Percentiles rank a stretch among this genome's conserved stretches.
Conservation (phyloP, 192 early-diverging fungal species). For the Jimgerdemannia flammicorona region DNA sequence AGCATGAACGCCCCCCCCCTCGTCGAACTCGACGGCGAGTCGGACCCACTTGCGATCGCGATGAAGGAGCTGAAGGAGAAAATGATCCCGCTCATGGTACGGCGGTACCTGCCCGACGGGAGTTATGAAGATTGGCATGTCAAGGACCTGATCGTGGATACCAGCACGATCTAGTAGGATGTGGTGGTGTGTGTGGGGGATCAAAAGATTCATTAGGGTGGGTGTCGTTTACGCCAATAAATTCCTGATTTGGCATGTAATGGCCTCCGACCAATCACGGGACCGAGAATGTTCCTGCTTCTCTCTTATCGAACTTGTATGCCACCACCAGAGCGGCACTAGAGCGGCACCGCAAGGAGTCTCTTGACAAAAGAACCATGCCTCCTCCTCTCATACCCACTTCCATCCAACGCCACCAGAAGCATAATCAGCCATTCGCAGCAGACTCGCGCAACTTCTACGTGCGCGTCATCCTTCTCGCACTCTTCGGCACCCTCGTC, state of each 20-base stretch:
- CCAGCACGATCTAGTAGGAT: too few species aligned
- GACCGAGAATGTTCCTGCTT: too few species aligned
- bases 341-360: too few species aligned
- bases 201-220: too few species aligned
- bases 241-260: too few species aligned
- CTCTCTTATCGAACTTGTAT: too few species aligned
- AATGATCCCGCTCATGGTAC: slow-evolving; percentile 90
- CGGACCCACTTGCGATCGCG: slow-evolving; percentile 92
- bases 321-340: too few species aligned
- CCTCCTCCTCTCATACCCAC: not conserved
- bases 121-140: slow-evolving; percentile 95
- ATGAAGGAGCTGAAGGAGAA: slow-evolving; percentile 90
- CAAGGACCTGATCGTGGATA: slow-evolving; percentile 77
- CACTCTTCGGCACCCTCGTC: not conserved
- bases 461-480: not conserved
- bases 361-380: not conserved
- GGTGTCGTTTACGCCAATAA: too few species aligned
- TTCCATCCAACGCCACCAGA: not conserved
- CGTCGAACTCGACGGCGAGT: slow-evolving; percentile 90
- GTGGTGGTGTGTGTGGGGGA: too few species aligned
- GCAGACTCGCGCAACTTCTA: not conserved
- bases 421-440: not conserved
- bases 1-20: slow-evolving; percentile 99
- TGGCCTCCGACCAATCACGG: too few species aligned
- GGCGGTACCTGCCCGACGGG: slow-evolving; percentile 91